phyloP scores from a whole-genome alignment of 108 stramenopile genomes.

The Cafeteria roenbergensis region DNA sequence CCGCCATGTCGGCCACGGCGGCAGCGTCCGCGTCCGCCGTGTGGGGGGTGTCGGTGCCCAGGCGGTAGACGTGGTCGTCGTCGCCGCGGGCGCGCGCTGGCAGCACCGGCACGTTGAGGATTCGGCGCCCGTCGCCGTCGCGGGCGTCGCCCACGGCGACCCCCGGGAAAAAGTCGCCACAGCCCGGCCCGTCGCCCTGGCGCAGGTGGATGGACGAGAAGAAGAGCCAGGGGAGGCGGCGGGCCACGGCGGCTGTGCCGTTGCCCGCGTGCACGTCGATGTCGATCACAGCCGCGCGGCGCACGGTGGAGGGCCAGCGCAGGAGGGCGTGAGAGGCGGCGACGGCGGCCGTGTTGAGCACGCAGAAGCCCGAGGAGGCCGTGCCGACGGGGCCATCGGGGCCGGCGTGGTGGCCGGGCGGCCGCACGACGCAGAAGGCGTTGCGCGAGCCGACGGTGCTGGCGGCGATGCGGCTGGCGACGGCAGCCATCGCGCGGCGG shows the following conservation, averaged over 20 bases:
- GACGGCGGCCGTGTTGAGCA: conserved; percentile 88
- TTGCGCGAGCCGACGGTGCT: too few species aligned
- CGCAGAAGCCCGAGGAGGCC: conserved; percentile 72
- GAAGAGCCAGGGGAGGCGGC: too few species aligned
- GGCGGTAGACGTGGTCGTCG: too few species aligned
- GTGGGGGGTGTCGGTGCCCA: too few species aligned
- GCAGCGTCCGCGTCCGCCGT: neutral
- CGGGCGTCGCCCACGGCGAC: conserved; percentile 74
- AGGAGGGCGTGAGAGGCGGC: conserved; percentile 79
- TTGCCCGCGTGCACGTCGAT: conserved; percentile 93
- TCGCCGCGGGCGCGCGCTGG: conserved; percentile 71
- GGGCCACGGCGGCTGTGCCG: conserved; percentile 61
- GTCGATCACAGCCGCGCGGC: conserved; percentile 73
- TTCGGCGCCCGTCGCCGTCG: conserved; percentile 67
- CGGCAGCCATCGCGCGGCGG: too few species aligned
- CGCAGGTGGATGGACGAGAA: conserved; percentile 79
- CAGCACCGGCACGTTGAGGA: conserved; percentile 78
- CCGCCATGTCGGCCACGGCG: too few species aligned
- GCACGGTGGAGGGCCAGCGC: conserved; percentile 18
- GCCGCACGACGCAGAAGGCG: conserved; percentile 84
- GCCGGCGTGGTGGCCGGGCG: conserved; percentile 88
- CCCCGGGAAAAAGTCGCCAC: conserved; percentile 83
- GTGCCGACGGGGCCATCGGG: conserved; percentile 28
- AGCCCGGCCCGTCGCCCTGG: conserved; percentile 16
- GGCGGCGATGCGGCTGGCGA: too few species aligned